Percentiles rank a stretch among this genome's conserved stretches.
Conservation (phyloP, 1,284 basidiomycete species). For the Moniliella sp. region DNA sequence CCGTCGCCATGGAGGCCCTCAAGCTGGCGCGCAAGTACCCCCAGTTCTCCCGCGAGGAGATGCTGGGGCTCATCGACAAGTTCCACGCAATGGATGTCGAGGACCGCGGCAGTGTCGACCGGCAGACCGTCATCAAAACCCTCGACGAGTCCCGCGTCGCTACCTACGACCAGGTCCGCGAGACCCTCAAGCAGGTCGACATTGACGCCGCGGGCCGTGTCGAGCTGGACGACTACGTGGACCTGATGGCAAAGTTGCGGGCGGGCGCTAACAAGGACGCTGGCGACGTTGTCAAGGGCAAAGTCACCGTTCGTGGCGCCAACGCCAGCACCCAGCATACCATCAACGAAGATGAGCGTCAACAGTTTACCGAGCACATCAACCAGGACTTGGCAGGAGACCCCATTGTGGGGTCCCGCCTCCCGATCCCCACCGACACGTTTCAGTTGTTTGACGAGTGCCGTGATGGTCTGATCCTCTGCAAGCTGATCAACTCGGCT, state of each 20-base stretch:
- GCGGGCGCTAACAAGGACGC: not conserved
- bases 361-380: conserved; percentile 83
- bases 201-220: not conserved
- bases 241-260: not conserved
- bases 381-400: conserved; percentile 74
- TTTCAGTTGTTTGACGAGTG: too few species aligned
- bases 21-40: conserved; percentile 81
- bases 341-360: conserved; percentile 78
- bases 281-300: conserved; percentile 26
- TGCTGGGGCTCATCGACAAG: too few species aligned
- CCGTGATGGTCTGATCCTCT: conserved; percentile 79
- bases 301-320: conserved; percentile 72
- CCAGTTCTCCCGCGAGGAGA: too few species aligned
- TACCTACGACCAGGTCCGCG: not conserved
- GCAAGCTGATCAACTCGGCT: conserved; percentile 89
- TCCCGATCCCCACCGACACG: conserved; percentile 73
- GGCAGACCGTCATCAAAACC: not conserved
- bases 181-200: not conserved
- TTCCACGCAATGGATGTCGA: conserved; percentile 1
- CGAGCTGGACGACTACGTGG: not conserved
- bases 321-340: conserved; percentile 84
- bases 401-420: conserved; percentile 51
- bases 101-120: not conserved
- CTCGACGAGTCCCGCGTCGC: not conserved
- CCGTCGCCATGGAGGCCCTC: conserved; percentile 49